Evolutionary conservation across 345 rosid species (phyloP), one percentile per base, ranked within the genome.

Genomic region (Gossypium ekmanianum): DNA sequence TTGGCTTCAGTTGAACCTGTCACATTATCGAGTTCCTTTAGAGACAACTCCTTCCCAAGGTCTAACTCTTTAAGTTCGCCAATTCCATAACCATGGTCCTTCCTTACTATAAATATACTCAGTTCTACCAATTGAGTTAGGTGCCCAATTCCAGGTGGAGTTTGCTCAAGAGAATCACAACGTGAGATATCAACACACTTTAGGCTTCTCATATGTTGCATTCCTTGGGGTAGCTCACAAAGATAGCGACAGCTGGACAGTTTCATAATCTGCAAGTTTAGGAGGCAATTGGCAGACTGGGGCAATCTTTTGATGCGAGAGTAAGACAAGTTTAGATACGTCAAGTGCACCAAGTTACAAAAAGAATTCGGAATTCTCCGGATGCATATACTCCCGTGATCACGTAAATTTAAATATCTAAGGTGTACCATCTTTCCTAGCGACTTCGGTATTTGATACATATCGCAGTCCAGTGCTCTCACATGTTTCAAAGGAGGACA

Each of bases 71-170:
- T 54, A 54, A 75, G 41, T 56, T 81, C 77, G 1, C 17, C 22
- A 2, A 68, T 2, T 20, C 16, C 44, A 27, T 9, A 69, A 27
- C 74, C 76, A 47, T 0, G 48, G 1, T 18, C 41, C 52, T 50
- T 43, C 24, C 76, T 69, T 44, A 81, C 78, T 20, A 77, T 29
- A 29, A 77, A 81, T 7, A 50, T 20, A 17, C 73, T 67, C 3
- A 81, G 73, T 24, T 43, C 75, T 13, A 61, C 44, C 14, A 81
- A 20, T 29, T 44, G 27, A 22, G 69, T 57, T 27, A 77, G 20
- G 54, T 59, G 43, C 9, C 81, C 75, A 12, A 77, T 70, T 8
- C 22, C 59, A 1, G 50, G 47, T 4, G 76, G 78, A 72, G 72
- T 63, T 18, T n/a, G 34, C 5, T 18, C 9, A 63, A 74, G 76